Evolutionary conservation across 768 basidiomycete genomes (phyloP), one percentile per base, ranked within the genome.

Genomic region (Calocera cornea): DNA sequence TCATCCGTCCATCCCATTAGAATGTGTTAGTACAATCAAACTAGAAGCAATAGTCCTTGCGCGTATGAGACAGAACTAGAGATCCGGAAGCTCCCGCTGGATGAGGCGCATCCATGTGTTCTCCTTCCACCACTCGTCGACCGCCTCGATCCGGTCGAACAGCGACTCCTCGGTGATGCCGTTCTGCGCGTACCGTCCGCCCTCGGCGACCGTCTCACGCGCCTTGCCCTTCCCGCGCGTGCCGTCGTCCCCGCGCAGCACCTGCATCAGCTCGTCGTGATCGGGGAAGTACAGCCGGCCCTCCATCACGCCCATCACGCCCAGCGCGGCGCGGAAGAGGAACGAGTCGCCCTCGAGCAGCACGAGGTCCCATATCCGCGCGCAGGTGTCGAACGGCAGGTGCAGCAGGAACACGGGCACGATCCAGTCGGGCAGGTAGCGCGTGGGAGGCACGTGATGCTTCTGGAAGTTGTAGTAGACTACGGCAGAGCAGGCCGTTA

Each of bases 401-500:
- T 93, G 91, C 70, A 90, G 83, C 40, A 92, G 76, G 74, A 92
- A 95, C 17, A 93, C 78, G 0, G 92, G 85, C 34, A 88, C 72
- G 31, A 95, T 72, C 93, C 93, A 95, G 68, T 87, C 86, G 0
- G 82, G 84, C 17, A 95, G 80, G 78, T 95, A 95, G n/a, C 86
- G 82, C 1, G 86, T 79, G 1, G 93, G 92, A 0, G 92, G 88
- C 72, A 95, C 84, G 70, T 93, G 90, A 74, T 94, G 90, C 72
- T 93, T 90, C 75, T 94, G 92, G 78, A 95, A 94, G 78, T 94
- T 94, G 78, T 92, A 90, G 75, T 92, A 94, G 69, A 95, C 92
- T 93, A 24, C 24, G 38, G 34, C 31, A 27, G 64, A 47, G 50
- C 12, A 64, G 11, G 38, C 36, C 22, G 60, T 11, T 31, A 31